Percentiles rank a stretch among this genome's conserved stretches.
Conservation (phyloP, 2,329 filamentous ascomycete genomes). For the Diaporthe australafricana region DNA sequence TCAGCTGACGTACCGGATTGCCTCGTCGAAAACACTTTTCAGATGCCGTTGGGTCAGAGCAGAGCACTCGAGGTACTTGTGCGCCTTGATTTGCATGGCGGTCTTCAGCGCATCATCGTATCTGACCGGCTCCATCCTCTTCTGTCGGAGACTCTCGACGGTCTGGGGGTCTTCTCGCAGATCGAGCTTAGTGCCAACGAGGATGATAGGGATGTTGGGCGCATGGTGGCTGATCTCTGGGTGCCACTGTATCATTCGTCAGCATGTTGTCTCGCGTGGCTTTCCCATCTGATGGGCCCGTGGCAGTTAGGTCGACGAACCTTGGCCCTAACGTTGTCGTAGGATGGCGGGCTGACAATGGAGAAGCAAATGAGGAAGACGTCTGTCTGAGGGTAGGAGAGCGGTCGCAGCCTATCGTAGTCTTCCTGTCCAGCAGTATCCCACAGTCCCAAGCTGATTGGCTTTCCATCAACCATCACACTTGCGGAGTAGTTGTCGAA, state of each 20-base stretch:
- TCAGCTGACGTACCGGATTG: conserved; percentile 80
- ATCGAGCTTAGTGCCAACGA: conserved; percentile 97
- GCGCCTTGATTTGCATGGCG: conserved; percentile 93
- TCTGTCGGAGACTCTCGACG: conserved; percentile 83
- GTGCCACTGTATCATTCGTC: conserved; percentile 76
- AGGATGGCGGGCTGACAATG: conserved; percentile 96
- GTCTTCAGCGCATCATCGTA: conserved; percentile 92
- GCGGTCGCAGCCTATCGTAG: conserved; percentile 92
- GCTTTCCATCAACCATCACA: conserved; percentile 98
- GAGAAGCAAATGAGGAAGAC: conserved; percentile 99
- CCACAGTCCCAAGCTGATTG: conserved; percentile 96
- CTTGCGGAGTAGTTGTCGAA: conserved; percentile 99
- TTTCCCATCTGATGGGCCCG: neutral
- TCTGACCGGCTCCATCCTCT: conserved; percentile 96
- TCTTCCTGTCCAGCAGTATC: conserved; percentile 99
- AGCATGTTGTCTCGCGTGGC: neutral
- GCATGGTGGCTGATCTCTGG: conserved; percentile 98
- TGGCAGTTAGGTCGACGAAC: conserved; percentile 60
- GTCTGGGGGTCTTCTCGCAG: conserved; percentile 89
- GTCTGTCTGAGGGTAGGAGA: conserved; percentile 98
- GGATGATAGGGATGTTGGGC: conserved; percentile 93
- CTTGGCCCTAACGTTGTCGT: conserved; percentile 99
- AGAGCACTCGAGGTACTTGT: conserved; percentile 98
- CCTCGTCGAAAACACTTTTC: conserved; percentile 99
- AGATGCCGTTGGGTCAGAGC: conserved; percentile 95